Base-by-base conservation (phyloP, 2,329 filamentous ascomycete species). In the Cercospora janseana region DNA sequence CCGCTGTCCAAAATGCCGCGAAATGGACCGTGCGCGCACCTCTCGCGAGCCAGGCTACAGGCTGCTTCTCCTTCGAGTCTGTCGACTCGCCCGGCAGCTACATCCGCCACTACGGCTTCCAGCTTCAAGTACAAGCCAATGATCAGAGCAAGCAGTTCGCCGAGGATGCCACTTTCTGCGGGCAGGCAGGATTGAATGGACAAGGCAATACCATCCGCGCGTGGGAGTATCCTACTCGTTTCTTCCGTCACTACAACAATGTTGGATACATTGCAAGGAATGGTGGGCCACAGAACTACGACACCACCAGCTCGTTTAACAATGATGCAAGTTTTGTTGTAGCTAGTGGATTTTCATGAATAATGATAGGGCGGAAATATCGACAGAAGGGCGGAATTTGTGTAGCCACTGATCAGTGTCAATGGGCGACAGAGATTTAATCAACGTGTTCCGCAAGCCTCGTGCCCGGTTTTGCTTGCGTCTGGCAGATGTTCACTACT, bases 121-220 rank as follows among this genome's bases (percentile, higher is more conserved):
- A 16, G 21, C 75, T 85, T 1, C 38, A 64, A 26, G 56, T 84
- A 37, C 65, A 70, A 32, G 71, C 74, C 49, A 75, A 76, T 55
- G 81, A 84, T 54, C 74, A 74, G 46, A 71, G 70, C 48, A 81
- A 83, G 70, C 66, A 70, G 44, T 82, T 84, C 66, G 28, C 67
- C 3, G 80, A 85, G 57, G 81, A 85, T 40, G 79, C 81, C 6
- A 85, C 82, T 0, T 85, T 85, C 66, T 85, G 82, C 61, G 71
- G 79, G 0, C 72, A 77, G 63, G 51, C 72, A 1, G 76, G 75
- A 0, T 66, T 85, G 16, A 78, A 65, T 55, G 77, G 78, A 4
- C 61, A 72, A 34, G 79, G 77, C 5, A 75, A 54, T 54, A 75
- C 79, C 0, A 70, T 85, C 24, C 72, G 78, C 4, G 71, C 79